Evolutionary conservation across 768 basidiomycete genomes (phyloP).

Genomic region (Russula griseocarnosa): DNA sequence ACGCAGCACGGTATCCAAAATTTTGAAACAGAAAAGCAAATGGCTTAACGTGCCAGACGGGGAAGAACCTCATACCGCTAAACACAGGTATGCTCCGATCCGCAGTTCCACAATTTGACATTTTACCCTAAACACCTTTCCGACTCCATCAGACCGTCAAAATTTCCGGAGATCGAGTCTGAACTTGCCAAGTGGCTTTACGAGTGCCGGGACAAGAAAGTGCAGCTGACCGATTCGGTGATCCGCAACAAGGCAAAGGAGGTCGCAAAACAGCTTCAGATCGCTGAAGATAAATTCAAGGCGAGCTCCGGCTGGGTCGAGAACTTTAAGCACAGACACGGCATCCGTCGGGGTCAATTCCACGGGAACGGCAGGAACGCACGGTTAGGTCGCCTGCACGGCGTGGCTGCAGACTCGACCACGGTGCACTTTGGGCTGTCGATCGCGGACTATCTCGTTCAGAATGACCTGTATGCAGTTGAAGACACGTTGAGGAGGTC

Average conservation of each 20-base stretch:
- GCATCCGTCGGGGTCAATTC: constrained; percentile 66
- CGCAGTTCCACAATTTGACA: background rate
- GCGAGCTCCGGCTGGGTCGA: constrained; percentile 92
- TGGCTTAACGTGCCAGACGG: constrained; percentile 71
- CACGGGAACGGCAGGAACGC: constrained; percentile 39
- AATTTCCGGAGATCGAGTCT: constrained; percentile 74
- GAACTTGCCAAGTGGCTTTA: constrained; percentile 58
- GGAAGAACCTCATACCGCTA: constrained; percentile 56
- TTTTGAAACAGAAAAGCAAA: constrained; percentile 76
- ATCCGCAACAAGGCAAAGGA: constrained; percentile 65
- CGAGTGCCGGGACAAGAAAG: constrained; percentile 46
- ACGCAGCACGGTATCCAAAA: constrained; percentile 92
- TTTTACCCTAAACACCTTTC: constrained; percentile 22
- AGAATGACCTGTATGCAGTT: constrained; percentile 21
- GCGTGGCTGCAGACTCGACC: constrained; percentile 11
- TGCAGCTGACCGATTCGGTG: constrained; percentile 59
- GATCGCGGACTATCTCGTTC: constrained; percentile 26
- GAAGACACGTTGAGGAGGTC: constrained; percentile 27
- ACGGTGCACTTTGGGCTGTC: constrained; percentile 22
- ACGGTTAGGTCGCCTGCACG: constrained; percentile 22
- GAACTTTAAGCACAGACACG: constrained; percentile 82
- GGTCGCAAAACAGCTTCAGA: constrained; percentile 52
- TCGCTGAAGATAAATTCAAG: constrained; percentile 75
- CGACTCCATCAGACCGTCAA: constrained; percentile 54
- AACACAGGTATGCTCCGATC: constrained; percentile 53